Conservation (phyloP, 129 eudicot species). For the Flaveria robusta region DNA sequence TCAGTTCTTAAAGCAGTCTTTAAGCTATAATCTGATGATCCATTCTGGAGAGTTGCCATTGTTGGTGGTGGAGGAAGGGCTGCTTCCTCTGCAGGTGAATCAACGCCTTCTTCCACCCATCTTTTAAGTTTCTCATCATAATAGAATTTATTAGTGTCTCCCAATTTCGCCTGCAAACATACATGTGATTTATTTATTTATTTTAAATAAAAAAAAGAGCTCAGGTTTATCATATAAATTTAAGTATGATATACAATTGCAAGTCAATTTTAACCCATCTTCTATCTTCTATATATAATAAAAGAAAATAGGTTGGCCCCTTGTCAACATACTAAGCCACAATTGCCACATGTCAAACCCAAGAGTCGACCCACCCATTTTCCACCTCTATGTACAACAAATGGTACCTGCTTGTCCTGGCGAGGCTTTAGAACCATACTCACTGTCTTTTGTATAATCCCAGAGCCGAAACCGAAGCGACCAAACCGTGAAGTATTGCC, state of each 20-base stretch:
- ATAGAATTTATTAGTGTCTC: conserved; percentile 84
- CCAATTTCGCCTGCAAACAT: conserved; percentile 78
- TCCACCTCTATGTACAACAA: conserved; percentile 4
- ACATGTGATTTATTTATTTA: neutral
- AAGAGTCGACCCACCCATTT: neutral
- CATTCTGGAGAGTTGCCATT: conserved; percentile 58
- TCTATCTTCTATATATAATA: too few relatives aligned
- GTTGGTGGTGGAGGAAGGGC: conserved; percentile 93
- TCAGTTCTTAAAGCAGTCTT: conserved; percentile 56
- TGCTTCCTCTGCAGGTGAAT: conserved; percentile 79
- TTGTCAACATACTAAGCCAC: too few relatives aligned
- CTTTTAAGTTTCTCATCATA: conserved; percentile 86
- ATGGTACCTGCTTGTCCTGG: conserved; percentile 75
- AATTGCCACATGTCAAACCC: neutral
- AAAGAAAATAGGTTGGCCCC: too few relatives aligned
- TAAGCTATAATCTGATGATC: conserved; percentile 64
- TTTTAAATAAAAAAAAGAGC: neutral
- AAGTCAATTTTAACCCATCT: neutral
- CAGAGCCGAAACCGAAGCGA: conserved; percentile 84
- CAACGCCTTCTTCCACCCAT: conserved; percentile 99
- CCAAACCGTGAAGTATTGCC: conserved; percentile 62
- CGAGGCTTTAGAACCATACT: conserved; percentile 78
- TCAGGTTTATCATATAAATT: neutral
- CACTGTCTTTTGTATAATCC: conserved; percentile 74
- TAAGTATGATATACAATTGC: neutral